These are phyloP conservation scores for Cercospora canescens DNA, from an alignment of 2,329 filamentous ascomycete species.

Conservation along the genomic window DNA sequence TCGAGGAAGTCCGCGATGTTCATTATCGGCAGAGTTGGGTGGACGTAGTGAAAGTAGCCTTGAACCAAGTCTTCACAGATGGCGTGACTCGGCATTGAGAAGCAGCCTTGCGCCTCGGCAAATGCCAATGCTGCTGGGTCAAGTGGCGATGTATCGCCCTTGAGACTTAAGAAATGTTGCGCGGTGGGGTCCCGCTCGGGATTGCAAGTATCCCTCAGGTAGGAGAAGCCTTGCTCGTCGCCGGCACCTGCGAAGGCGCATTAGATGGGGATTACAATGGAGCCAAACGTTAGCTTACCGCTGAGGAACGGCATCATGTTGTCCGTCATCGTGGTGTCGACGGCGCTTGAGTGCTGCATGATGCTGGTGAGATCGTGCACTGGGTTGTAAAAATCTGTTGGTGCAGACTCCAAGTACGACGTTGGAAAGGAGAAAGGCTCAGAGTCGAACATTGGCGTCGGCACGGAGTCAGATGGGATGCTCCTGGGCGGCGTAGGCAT, in stretches of 20 bases:
- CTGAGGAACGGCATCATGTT: conserved; percentile 4
- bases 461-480: conserved; percentile 2
- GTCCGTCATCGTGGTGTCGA: conserved; percentile 5
- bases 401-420: not conserved
- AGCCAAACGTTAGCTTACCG: not conserved
- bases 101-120: conserved; percentile 14
- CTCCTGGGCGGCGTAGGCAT: conserved; percentile 9
- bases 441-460: conserved; percentile 8
- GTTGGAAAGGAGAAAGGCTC: conserved; percentile 7
- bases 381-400: not conserved
- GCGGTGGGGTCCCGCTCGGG: not conserved
- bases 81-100: conserved; percentile 9
- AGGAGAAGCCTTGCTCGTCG: conserved; percentile 3
- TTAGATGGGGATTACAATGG: not conserved
- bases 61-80: conserved; percentile 14
- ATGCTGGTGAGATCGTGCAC: conserved; percentile 2
- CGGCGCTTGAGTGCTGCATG: not conserved
- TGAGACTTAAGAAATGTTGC: not conserved
- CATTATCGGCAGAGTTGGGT: conserved; percentile 17
- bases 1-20: conserved; percentile 16
- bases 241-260: not conserved
- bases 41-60: conserved; percentile 19
- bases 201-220: conserved; percentile 9
- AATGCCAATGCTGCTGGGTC: conserved; percentile 7
- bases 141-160: not conserved